Percentiles rank a stretch among this genome's conserved stretches.
These are phyloP conservation scores for Pestalotiopsis sp. DNA, from an alignment of 2,329 filamentous ascomycete genomes.

Conservation along the genomic window DNA sequence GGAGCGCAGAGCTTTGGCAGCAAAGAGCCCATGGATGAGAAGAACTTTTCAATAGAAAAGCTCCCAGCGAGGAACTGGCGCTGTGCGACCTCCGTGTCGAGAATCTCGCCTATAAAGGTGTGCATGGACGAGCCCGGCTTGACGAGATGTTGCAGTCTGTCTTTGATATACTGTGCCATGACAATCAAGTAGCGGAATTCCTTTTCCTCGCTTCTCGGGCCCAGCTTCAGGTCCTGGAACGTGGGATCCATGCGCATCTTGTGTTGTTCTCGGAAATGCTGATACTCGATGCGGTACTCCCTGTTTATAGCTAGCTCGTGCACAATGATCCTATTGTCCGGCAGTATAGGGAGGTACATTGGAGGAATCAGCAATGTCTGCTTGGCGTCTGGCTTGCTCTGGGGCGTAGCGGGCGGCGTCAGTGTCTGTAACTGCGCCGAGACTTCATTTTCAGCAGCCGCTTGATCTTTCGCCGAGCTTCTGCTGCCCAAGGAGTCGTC, in stretches of 20 bases:
- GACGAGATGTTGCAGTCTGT: conserved; percentile 71
- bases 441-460: conserved; percentile 37
- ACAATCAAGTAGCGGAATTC: conserved; percentile 69
- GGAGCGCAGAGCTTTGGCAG: conserved; percentile 80
- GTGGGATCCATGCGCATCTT: conserved; percentile 47
- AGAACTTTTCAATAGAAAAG: conserved; percentile 82
- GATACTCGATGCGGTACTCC: conserved; percentile 69
- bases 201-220: conserved; percentile 64
- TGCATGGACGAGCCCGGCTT: conserved; percentile 73
- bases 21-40: conserved; percentile 71
- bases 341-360: conserved; percentile 57
- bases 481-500: conserved; percentile 40
- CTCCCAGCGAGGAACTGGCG: conserved; percentile 69
- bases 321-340: conserved; percentile 72
- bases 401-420: conserved; percentile 54
- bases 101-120: conserved; percentile 70
- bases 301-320: conserved; percentile 81
- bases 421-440: conserved; percentile 47
- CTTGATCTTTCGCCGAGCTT: conserved; percentile 38
- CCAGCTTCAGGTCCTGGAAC: conserved; percentile 60
- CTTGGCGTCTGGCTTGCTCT: conserved; percentile 38
- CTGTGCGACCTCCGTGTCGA: conserved; percentile 71
- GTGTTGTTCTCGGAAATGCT: conserved; percentile 60
- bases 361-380: conserved; percentile 33
- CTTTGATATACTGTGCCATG: conserved; percentile 69